These are phyloP conservation scores for Sporothrix curviconia DNA, from an alignment of 2,329 filamentous ascomycete species.

Conservation along the genomic window DNA sequence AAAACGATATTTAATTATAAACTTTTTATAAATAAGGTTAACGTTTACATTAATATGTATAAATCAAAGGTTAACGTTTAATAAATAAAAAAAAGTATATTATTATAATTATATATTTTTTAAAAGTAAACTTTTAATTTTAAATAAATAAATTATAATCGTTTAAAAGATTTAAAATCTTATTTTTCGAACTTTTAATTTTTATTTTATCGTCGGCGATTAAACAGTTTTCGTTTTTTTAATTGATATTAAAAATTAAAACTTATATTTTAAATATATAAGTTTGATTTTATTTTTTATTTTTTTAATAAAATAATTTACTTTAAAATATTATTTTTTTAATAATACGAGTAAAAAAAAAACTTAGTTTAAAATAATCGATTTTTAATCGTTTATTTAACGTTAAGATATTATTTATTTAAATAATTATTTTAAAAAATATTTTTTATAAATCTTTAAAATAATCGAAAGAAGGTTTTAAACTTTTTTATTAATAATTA, in stretches of 20 bases:
- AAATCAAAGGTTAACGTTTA: not conserved
- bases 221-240: too few relatives aligned
- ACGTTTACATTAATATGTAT: not conserved
- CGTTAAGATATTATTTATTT: not conserved
- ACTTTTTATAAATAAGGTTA: not conserved
- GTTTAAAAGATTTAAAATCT: too few relatives aligned
- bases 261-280: not conserved
- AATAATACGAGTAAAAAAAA: too few relatives aligned
- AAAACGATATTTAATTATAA: not conserved
- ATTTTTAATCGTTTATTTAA: not conserved
- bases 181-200: not conserved
- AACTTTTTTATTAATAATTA: too few relatives aligned
- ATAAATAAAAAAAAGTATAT: not conserved
- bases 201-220: not conserved
- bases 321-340: not conserved
- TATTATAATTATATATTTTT: too few relatives aligned
- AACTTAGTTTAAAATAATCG: not conserved
- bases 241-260: not conserved
- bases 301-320: not conserved
- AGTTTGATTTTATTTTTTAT: not conserved
- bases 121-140: not conserved
- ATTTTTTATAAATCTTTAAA: not conserved
- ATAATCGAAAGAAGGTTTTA: too few relatives aligned
- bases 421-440: not conserved
- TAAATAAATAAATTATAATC: not conserved